A percentile compares a stretch with the other conserved stretches of the same genome.
These are phyloP conservation scores for Sutorius australiensis DNA, from an alignment of 768 basidiomycete species.

Conservation along the genomic window DNA sequence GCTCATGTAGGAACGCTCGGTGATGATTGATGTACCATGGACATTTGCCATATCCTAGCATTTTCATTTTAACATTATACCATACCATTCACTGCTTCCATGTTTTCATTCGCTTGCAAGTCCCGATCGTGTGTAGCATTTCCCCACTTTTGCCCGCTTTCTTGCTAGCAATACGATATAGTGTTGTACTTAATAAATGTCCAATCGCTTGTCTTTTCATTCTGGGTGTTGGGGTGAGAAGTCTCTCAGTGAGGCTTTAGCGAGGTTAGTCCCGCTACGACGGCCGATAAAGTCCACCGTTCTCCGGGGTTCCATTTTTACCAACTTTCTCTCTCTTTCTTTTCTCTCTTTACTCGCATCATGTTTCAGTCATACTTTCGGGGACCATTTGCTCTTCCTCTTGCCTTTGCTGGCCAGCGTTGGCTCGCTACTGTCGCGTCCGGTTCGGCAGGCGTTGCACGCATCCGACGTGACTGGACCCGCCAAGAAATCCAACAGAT, in stretches of 20 bases:
- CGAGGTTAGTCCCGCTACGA: not conserved
- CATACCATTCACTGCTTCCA: constrained; percentile 29
- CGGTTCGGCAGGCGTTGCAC: constrained; percentile 2
- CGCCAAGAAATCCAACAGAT: constrained; percentile 79
- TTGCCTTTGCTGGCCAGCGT: constrained; percentile 33
- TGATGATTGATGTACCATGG: constrained; percentile 28
- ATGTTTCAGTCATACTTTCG: constrained; percentile 15
- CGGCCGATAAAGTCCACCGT: not conserved
- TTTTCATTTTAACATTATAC: constrained; percentile 31
- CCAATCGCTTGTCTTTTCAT: not conserved
- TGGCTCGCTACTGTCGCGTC: constrained; percentile 56
- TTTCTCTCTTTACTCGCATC: not conserved
- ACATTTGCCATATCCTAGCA: constrained; percentile 32
- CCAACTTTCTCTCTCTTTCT: not conserved
- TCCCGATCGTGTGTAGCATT: constrained; percentile 31
- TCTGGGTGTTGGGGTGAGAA: not conserved
- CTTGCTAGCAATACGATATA: constrained; percentile 25
- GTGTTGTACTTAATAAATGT: constrained; percentile 28
- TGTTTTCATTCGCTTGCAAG: constrained; percentile 21
- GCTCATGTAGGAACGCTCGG: constrained; percentile 22
- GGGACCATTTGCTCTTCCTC: constrained; percentile 5
- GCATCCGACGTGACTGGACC: constrained; percentile 63
- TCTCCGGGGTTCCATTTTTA: constrained; percentile 3
- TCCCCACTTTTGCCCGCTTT: constrained; percentile 22
- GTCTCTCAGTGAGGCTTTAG: not conserved